A percentile compares a stretch with the other conserved stretches of the same genome.
Conservation (phyloP, 2,329 filamentous ascomycete species). For the Pseudocercospora eumusae region DNA sequence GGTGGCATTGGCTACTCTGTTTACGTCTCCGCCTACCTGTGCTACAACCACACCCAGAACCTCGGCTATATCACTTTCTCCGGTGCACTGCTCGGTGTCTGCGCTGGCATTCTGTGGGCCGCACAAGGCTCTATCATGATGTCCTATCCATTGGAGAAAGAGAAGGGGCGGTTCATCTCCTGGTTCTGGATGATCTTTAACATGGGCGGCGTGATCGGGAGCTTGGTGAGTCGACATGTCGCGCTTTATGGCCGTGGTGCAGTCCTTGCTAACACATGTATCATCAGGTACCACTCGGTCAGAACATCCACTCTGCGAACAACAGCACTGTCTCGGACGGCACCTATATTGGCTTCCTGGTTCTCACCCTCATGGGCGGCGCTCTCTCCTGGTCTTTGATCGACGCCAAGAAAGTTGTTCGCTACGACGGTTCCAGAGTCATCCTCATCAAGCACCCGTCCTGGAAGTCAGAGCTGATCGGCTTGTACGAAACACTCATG, state of each 20-base stretch:
- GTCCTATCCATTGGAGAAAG: conserved; percentile 77
- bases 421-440: conserved; percentile 73
- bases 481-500: conserved; percentile 71
- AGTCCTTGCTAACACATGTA: background rate
- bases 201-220: conserved; percentile 82
- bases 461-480: conserved; percentile 75
- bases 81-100: conserved; percentile 73
- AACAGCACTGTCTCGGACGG: conserved; percentile 64
- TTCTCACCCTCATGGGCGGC: conserved; percentile 76
- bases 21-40: conserved; percentile 70
- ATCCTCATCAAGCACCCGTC: conserved; percentile 90
- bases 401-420: conserved; percentile 71
- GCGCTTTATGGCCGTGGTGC: too few relatives aligned
- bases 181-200: conserved; percentile 97
- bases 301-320: conserved; percentile 64
- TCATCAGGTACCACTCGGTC: conserved; percentile 66
- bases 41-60: conserved; percentile 68
- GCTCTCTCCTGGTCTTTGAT: conserved; percentile 68
- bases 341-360: conserved; percentile 84
- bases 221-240: conserved; percentile 53
- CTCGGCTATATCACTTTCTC: conserved; percentile 74
- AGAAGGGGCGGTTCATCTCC: conserved; percentile 86
- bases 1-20: conserved; percentile 77
- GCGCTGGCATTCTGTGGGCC: conserved; percentile 78
- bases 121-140: conserved; percentile 87